A percentile compares a stretch with the other conserved stretches of the same genome.
phyloP scores from a whole-genome alignment of 345 rosid species.

The Lepidium didymum region DNA sequence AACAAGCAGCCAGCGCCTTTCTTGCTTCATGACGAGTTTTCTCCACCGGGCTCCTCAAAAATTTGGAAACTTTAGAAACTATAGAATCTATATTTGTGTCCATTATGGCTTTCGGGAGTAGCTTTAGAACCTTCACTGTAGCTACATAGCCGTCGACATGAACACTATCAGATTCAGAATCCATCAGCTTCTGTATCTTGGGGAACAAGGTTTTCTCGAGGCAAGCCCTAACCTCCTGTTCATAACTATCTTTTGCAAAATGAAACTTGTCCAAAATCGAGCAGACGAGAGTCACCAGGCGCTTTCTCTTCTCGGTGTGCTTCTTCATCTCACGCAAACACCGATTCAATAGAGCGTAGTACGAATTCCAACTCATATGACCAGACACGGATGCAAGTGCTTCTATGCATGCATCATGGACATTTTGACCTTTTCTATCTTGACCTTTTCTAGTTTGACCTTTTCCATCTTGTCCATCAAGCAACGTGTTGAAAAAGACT shows the following conservation, averaged over 20 bases:
- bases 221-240: conserved; percentile 36
- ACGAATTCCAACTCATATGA: conserved; percentile 60
- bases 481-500: conserved; percentile 64
- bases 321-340: conserved; percentile 55
- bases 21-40: conserved; percentile 66
- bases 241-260: conserved; percentile 34
- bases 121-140: conserved; percentile 66
- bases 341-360: conserved; percentile 48
- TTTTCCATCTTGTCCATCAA: conserved; percentile 56
- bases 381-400: conserved; percentile 68
- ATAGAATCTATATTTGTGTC: conserved; percentile 63
- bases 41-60: too few species aligned
- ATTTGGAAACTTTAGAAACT: conserved; percentile 50
- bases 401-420: conserved; percentile 51
- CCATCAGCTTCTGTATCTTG: conserved; percentile 52
- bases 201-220: conserved; percentile 62
- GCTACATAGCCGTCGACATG: conserved; percentile 51
- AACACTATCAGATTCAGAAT: conserved; percentile 47
- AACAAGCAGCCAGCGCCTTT: conserved; percentile 67
- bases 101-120: conserved; percentile 65
- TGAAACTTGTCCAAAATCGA: conserved; percentile 61
- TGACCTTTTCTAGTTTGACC: conserved; percentile 25
- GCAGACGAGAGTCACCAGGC: conserved; percentile 44
- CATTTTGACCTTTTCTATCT: conserved; percentile 14
- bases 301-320: conserved; percentile 50